Base-by-base conservation (phyloP, 768 basidiomycete species). In the Russula emetica region DNA sequence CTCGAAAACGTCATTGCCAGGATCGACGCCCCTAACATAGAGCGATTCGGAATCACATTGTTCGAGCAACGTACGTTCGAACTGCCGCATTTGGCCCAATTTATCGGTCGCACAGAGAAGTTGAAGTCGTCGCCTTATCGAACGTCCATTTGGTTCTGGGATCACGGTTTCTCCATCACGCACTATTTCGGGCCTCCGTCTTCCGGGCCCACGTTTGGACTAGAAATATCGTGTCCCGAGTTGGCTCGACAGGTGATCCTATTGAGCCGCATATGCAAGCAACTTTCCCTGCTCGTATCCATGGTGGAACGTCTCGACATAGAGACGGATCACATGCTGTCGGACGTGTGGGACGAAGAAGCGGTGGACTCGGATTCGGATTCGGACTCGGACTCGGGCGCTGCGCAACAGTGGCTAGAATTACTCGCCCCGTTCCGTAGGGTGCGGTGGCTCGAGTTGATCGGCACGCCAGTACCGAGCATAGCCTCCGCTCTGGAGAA, bases 141-240 rank as follows among this genome's bases (percentile, higher is more conserved):
- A 22, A 60, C 60, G 16, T 61, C 59, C 5, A 44, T 65, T 36
- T 57, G 54, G 49, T 55, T 65, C 8, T 61, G 50, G 58, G 26
- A 51, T 20, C 40, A 2, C 55, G 55, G 50, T 20, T 56, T 65
- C 54, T 36, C 55, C 22, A 55, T 64, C 45, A 60, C 58, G 1
- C 58, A 60, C 30, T 40, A 55, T 18, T 55, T 56, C 18, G 44
- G 49, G 1, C 13, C n/a, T 10, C 42, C 64, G 10, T 45, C 54
- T 18, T 40, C n/a, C 2, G 32, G 28, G 4, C 36, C 22, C 1
- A 60, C 52, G 0, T 55, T 64, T 5, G 55, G 24, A 5, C 38
- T 64, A 10, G 42, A 61, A 26, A 28, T 55, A 4, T n/a, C 55
- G 5, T 64, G 63, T 28, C 2, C 8, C 10, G 58, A 38, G 14